Conservation (phyloP, 768 basidiomycete genomes). For the Auriscalpium vulgare region DNA sequence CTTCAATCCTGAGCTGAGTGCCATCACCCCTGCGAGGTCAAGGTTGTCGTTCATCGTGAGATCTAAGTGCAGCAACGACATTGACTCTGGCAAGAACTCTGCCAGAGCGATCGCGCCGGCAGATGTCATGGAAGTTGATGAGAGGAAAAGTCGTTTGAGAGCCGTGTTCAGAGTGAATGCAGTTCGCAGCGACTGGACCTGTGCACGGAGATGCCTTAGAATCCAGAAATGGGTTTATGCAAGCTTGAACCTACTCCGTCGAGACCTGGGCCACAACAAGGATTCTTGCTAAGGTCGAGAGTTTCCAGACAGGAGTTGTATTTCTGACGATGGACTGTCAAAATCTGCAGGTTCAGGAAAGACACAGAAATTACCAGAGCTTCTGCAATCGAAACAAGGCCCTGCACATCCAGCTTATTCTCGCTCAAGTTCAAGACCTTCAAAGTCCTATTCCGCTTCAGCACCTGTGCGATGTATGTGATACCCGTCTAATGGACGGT, state of each 20-base stretch:
- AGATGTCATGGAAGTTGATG: conserved; percentile 71
- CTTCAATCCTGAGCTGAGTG: conserved; percentile 79
- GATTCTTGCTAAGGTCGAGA: conserved; percentile 87
- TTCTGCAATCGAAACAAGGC: conserved; percentile 78
- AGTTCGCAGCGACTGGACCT: conserved; percentile 84
- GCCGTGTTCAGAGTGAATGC: conserved; percentile 89
- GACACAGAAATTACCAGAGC: conserved; percentile 57
- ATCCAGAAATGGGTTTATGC: background rate
- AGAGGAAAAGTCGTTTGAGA: conserved; percentile 87
- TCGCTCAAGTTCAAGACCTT: conserved; percentile 93
- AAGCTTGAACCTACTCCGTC: conserved; percentile 69
- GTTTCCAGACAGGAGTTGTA: conserved; percentile 93
- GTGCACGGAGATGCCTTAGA: background rate
- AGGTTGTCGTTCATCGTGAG: conserved; percentile 67
- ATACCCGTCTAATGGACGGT: conserved; percentile 50
- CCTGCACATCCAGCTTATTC: conserved; percentile 83
- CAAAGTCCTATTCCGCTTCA: conserved; percentile 92
- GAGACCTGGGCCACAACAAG: conserved; percentile 80
- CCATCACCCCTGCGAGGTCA: conserved; percentile 89
- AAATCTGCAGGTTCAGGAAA: background rate
- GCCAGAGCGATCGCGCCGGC: conserved; percentile 90
- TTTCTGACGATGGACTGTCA: conserved; percentile 47
- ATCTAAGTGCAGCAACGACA: conserved; percentile 84
- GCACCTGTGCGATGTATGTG: conserved; percentile 85
- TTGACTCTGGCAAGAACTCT: conserved; percentile 90